Base-by-base conservation (phyloP, 768 basidiomycete species). In the Collybiopsis luxurians region DNA sequence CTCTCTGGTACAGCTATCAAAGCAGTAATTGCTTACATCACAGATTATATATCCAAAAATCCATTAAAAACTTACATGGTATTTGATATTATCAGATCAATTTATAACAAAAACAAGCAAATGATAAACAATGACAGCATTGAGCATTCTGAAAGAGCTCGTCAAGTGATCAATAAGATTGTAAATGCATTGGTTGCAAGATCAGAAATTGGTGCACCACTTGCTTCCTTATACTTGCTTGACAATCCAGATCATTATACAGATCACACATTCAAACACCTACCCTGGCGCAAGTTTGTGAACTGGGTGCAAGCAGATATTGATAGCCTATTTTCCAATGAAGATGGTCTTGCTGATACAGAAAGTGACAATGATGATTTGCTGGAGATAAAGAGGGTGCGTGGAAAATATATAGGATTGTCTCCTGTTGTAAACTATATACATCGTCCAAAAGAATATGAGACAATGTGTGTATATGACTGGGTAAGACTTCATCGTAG, bases 231-330 rank as follows among this genome's bases (percentile, higher is more conserved):
- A 7, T 60, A 64, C 36, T 23, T 51, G 19, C 30, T 51, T 4
- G 50, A 30, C n/a, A 31, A 34, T 34, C 50, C 50, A 9, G 65
- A 66, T 45, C 64, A 65, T 48, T 66, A 66, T 51, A 65, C 60
- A 9, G 63, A 42, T 50, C 55, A 58, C 42, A 48, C 11, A 27
- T 66, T 66, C 46, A 55, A 56, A 27, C 9, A 34, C 23, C 57
- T 64, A 26, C 60, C 36, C 40, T 66, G 65, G 65, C 23, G 55
- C n/a, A n/a, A n/a, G n/a, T n/a, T n/a, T n/a, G n/a, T n/a, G n/a
- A n/a, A n/a, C n/a, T n/a, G n/a, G n/a, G n/a, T n/a, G n/a, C 49
- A 57, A 34, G 34, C 13, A 19, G 24, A 48, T 6, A 13, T 31
- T 27, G 46, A 27, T 19, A 43, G 11, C 21, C 9, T 19, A 45